Base-by-base conservation (phyloP, 2,329 filamentous ascomycete species). In the Sporothrix pseudoabietina region DNA sequence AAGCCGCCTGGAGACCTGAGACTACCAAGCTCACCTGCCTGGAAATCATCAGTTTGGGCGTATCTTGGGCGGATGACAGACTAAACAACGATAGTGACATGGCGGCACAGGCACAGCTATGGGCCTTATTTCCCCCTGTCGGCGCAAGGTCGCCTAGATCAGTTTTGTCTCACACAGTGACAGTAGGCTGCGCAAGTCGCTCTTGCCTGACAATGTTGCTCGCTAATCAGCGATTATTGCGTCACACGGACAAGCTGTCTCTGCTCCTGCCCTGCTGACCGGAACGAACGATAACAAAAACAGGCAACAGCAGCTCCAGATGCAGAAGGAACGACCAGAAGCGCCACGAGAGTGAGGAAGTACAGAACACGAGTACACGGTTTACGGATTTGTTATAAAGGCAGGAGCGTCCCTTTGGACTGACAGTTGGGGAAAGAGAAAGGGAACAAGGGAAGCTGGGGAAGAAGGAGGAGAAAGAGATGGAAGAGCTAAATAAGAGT, bases 261-360 rank as follows among this genome's bases (percentile, higher is more conserved):
- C 9, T 26, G 52, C n/a, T 39, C 57, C 61, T 32, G 49, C n/a
- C 47, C 52, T 47, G 32, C 30, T 69, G 71, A 55, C 52, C 26
- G 4, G n/a, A n/a, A n/a, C 35, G 14, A 26, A 26, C 68, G 10
- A 49, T 35, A 47, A 57, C 61, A 39, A 26, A 55, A 65, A 44
- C 71, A 72, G 71, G 71, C 59, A 57, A 47, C 71, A 61, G 49
- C 57, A 71, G 57, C 16, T 19, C 39, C 69, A 30, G 54, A 52
- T 19, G n/a, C n/a, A 70, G 68, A 41, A 55, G 66, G 19, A 22
- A 41, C 49, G 47, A 69, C 12, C 16, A 54, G n/a, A 35, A n/a
- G 19, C 2, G 14, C 22, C 19, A 47, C 14, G 47, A 54, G 39
- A 39, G 16, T 26, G 35, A 54, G 47, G 7, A 22, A 35, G n/a